Evolutionary conservation across 768 basidiomycete genomes (phyloP).

Genomic region (Neoboletus brunneissimus): DNA sequence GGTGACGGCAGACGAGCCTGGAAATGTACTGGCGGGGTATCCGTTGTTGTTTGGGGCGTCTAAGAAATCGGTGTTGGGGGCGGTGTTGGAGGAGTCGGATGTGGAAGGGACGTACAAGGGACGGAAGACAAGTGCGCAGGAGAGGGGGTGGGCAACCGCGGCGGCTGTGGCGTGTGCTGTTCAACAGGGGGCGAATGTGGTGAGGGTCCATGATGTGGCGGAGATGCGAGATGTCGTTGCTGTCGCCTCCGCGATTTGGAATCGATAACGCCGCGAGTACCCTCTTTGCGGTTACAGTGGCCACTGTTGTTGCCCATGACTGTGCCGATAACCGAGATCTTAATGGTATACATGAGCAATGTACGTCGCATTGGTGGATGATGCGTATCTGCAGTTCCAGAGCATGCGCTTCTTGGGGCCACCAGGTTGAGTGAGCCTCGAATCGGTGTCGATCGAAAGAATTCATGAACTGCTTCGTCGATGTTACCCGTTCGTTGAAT

Average conservation of each 20-base stretch:
- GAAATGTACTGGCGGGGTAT: conserved; percentile 37
- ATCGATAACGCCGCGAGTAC: background rate
- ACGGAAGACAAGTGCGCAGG: too few species aligned
- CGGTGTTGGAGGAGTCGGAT: conserved; percentile 51
- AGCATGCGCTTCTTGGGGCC: conserved; percentile 23
- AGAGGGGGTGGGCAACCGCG: background rate
- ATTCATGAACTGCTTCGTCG: too few species aligned
- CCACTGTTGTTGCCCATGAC: background rate
- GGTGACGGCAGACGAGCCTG: conserved; percentile 43
- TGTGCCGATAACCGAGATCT: background rate
- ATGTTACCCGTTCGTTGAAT: too few species aligned
- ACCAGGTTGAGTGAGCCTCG: too few species aligned
- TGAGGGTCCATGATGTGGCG: too few species aligned
- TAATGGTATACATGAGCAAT: background rate
- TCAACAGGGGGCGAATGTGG: conserved; percentile 49
- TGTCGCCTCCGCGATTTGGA: conserved; percentile 62
- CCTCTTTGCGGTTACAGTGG: background rate
- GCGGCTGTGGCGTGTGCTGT: conserved; percentile 33
- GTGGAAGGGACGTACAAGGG: conserved; percentile 18
- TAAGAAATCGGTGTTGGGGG: conserved; percentile 81
- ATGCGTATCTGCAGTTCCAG: conserved; percentile 84
- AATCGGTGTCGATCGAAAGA: too few species aligned
- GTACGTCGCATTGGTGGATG: background rate
- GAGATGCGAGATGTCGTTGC: too few species aligned
- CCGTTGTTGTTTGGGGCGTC: conserved; percentile 77